Conservation (phyloP, 352 stramenopile genomes). For the Globisporangium canariense region DNA sequence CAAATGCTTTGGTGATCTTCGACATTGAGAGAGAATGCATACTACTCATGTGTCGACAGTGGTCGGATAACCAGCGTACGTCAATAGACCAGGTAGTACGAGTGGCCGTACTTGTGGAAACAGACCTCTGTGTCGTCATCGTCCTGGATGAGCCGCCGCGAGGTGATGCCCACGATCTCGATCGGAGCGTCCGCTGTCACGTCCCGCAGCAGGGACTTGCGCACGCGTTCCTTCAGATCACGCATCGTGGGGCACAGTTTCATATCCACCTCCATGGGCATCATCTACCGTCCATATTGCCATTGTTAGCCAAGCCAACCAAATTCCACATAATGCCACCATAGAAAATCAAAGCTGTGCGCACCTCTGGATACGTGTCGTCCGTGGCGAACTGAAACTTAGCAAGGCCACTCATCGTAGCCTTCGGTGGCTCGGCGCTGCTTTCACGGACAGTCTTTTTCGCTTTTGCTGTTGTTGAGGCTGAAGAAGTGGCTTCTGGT, state of each 20-base stretch:
- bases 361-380: constrained; percentile 30
- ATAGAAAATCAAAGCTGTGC: not conserved
- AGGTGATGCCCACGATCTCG: constrained; percentile 9
- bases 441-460: not conserved
- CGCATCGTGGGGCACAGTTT: constrained; percentile 3
- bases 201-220: constrained; percentile 1
- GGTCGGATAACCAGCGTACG: not conserved
- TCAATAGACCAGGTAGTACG: constrained; percentile 15
- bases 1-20: not conserved
- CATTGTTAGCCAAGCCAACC: not conserved
- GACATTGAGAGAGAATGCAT: not conserved
- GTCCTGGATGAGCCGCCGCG: constrained; percentile 6
- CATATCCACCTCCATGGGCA: constrained; percentile 6
- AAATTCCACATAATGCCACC: not conserved
- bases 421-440: not conserved
- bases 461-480: not conserved
- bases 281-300: not conserved
- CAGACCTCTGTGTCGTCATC: constrained; percentile 8
- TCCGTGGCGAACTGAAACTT: constrained; percentile 29
- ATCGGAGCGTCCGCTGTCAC: not conserved
- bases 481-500: not conserved
- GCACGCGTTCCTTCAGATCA: constrained; percentile 7
- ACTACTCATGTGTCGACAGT: not conserved
- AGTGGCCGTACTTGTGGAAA: constrained; percentile 2
- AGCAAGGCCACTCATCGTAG: constrained; percentile 5